phyloP scores from a whole-genome alignment of 306 rosid genomes.

The Vigna unguiculata region DNA sequence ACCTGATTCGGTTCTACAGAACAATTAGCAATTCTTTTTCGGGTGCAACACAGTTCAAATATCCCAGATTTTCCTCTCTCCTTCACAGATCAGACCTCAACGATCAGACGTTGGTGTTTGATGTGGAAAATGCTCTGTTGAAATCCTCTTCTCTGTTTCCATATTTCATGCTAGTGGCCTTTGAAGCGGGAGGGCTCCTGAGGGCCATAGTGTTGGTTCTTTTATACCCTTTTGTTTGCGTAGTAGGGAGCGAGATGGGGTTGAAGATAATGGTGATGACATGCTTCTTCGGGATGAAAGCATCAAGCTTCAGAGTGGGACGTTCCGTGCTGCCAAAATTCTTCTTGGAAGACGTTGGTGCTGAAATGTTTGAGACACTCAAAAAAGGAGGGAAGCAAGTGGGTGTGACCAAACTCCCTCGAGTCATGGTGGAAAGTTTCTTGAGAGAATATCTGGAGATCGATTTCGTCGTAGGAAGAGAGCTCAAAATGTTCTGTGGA shows the following conservation, averaged over 20 bases:
- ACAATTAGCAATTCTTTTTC: constrained; percentile 46
- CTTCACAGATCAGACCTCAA: constrained; percentile 52
- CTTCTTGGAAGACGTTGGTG: constrained; percentile 75
- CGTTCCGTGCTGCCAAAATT: constrained; percentile 79
- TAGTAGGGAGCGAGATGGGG: constrained; percentile 58
- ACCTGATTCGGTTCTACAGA: constrained; percentile 44
- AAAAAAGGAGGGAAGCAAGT: constrained; percentile 62
- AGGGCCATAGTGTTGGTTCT: constrained; percentile 62
- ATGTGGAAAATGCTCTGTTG: constrained; percentile 69
- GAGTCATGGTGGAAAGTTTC: constrained; percentile 78
- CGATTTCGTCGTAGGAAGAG: constrained; percentile 70
- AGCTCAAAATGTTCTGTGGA: constrained; percentile 69
- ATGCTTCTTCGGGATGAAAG: constrained; percentile 82
- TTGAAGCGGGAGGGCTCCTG: constrained; percentile 73
- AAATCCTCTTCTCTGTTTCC: constrained; percentile 67
- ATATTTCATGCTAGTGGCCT: constrained; percentile 92
- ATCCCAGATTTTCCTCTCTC: constrained; percentile 55
- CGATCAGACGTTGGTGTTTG: constrained; percentile 62
- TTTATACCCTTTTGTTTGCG: constrained; percentile 64
- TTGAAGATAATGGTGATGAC: constrained; percentile 77
- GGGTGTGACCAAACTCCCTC: constrained; percentile 67
- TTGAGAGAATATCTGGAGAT: constrained; percentile 77
- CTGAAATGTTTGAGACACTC: constrained; percentile 64
- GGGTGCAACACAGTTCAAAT: constrained; percentile 37
- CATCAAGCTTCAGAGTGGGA: constrained; percentile 65